phyloP scores from a whole-genome alignment of 192 early-diverging fungal species.

The Lunasporangiospora selenospora region DNA sequence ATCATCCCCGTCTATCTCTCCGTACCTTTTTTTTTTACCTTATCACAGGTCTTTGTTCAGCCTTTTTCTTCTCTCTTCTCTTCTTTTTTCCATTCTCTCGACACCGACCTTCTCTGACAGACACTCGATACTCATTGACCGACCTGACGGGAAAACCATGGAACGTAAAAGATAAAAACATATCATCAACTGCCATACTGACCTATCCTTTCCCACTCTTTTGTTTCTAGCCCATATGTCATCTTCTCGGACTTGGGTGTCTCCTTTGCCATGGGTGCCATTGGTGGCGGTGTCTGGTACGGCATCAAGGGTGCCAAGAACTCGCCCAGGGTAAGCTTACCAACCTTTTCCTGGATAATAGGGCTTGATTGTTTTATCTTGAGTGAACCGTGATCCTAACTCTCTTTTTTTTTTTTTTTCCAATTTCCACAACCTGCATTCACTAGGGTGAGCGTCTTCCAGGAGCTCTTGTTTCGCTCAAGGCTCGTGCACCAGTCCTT shows the following conservation, averaged over 20 bases:
- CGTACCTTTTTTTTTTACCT: not conserved
- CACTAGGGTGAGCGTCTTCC: conserved; percentile 84
- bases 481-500: conserved; percentile 91
- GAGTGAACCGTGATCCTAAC: too few species aligned
- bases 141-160: too few species aligned
- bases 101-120: too few species aligned
- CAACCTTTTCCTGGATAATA: not conserved
- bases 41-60: too few species aligned
- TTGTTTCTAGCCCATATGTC: conserved; percentile 72
- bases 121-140: too few species aligned
- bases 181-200: not conserved
- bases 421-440: not conserved
- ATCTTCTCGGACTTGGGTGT: conserved; percentile 86
- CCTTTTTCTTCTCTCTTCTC: too few species aligned
- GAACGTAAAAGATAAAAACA: not conserved
- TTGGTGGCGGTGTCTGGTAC: conserved; percentile 97
- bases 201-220: not conserved
- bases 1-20: not conserved
- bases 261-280: conserved; percentile 95
- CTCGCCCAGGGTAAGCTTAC: conserved; percentile 80
- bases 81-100: not conserved
- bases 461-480: conserved; percentile 87
- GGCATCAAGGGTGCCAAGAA: conserved; percentile 99
- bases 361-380: too few species aligned
- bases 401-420: not conserved